Conservation (phyloP, 2,329 filamentous ascomycete genomes). For the Trichoderma sp. region DNA sequence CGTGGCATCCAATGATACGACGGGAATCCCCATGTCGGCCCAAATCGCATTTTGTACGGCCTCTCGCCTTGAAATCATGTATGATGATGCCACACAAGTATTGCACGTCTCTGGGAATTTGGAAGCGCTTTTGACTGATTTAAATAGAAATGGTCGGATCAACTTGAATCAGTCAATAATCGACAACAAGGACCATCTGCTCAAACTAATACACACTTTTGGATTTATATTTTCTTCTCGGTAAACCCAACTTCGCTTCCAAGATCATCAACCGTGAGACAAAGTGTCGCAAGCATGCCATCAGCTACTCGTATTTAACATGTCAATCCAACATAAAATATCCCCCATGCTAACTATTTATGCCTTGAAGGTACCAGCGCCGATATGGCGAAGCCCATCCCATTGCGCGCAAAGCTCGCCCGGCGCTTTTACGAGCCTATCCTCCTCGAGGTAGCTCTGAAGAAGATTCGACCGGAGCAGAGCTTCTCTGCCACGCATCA, state of each 20-base stretch:
- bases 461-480: slow-evolving; percentile 18
- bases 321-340: neutral
- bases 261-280: neutral
- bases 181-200: neutral
- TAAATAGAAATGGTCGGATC: neutral
- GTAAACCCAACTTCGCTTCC: neutral
- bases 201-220: neutral
- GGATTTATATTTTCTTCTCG: too few relatives aligned
- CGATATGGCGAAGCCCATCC: neutral
- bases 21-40: neutral
- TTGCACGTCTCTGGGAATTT: neutral
- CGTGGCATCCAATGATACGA: neutral
- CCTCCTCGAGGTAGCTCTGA: slow-evolving; percentile 30
- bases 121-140: neutral
- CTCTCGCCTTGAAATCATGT: neutral
- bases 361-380: neutral
- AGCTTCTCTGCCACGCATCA: neutral
- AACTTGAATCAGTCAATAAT: neutral
- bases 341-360: neutral
- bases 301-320: neutral
- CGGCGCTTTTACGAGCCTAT: slow-evolving; percentile 36
- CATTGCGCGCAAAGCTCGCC: slow-evolving; percentile 25
- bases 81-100: neutral
- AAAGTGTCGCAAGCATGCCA: neutral
- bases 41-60: neutral